Conservation (phyloP, 768 basidiomycete species). For the Phlebiopsis gigantea region DNA sequence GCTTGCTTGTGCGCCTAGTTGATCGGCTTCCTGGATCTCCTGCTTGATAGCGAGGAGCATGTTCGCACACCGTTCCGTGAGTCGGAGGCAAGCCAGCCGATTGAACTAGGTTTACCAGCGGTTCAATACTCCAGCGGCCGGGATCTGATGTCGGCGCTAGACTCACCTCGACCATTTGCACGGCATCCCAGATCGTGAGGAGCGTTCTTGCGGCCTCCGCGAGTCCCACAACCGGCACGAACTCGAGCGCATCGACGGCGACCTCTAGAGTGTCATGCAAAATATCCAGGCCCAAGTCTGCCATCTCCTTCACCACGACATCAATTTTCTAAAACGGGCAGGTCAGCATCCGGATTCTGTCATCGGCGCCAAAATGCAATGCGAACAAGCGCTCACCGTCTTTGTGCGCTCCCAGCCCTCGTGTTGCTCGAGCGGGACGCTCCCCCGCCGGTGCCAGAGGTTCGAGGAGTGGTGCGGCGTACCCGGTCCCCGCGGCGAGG, state of each 20-base stretch:
- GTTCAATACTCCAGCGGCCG: background rate
- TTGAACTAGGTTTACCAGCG: constrained; percentile 44
- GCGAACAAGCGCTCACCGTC: constrained; percentile 15
- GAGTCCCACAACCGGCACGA: constrained; percentile 54
- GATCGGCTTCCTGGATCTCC: constrained; percentile 57
- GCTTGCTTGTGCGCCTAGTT: constrained; percentile 9
- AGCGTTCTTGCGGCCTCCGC: constrained; percentile 45
- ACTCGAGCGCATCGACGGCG: constrained; percentile 38
- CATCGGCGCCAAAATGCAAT: background rate
- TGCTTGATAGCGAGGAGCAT: constrained; percentile 58
- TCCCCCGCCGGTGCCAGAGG: constrained; percentile 1
- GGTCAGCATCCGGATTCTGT: background rate
- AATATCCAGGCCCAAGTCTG: constrained; percentile 37
- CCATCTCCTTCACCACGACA: constrained; percentile 24
- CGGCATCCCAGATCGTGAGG: constrained; percentile 59
- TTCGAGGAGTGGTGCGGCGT: background rate
- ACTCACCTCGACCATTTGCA: constrained; percentile 58
- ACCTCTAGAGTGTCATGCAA: constrained; percentile 40
- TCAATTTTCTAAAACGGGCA: background rate
- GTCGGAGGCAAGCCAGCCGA: constrained; percentile 58
- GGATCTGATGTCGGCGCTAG: background rate
- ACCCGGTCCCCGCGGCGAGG: background rate
- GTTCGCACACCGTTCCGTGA: constrained; percentile 69
- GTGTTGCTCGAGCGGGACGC: constrained; percentile 23
- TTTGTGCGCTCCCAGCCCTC: constrained; percentile 25